Base-by-base conservation (phyloP, 1,284 basidiomycete species). In the Fomitopsis palustris region DNA sequence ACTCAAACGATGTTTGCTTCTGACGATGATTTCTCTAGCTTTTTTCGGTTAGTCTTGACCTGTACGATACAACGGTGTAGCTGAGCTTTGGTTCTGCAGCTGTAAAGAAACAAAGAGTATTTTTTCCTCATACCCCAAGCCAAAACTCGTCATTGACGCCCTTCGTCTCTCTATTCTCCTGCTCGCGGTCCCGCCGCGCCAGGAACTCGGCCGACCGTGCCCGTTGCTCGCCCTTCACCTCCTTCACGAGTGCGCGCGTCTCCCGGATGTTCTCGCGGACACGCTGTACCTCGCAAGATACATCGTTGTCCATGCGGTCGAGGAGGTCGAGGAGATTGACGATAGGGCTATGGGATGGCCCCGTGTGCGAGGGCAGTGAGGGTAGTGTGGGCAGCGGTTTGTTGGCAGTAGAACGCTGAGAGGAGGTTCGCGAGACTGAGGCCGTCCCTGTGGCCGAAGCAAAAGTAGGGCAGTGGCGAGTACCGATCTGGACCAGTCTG, bases 221-320 rank as follows among this genome's bases (percentile, higher is more conserved):
- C 21, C 61, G 59, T 42, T 64, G 65, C 56, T 72, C 72, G 43
- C 68, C 62, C 53, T 62, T 67, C 61, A 69, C 74, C 31, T 67
- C 68, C 37, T 64, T 58, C 21, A 79, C 67, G 45, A 72, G 65
- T 31, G 60, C 62, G 23, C 70, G 69, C 16, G 73, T 66, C 58
- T 80, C 77, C 39, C 68, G 64, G 56, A 81, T 77, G 54, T 67
- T 67, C 27, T 70, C 68, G 57, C 71, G 70, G 27, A 78, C 72
- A 39, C 76, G 77, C 52, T 72, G 67, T 5, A 78, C 72, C 53
- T 80, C 76, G 55, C 62, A 61, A 14, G 68, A 63, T 53, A 79
- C 67, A 53, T 80, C 77, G 43, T 67, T 65, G 57, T 80, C 74
- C 64, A 75, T 70, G 38, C 60, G 59, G 47, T 78, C 75, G 35